Base-by-base conservation (phyloP, 805 yeast species). In the Maudiozyma bulderi region DNA sequence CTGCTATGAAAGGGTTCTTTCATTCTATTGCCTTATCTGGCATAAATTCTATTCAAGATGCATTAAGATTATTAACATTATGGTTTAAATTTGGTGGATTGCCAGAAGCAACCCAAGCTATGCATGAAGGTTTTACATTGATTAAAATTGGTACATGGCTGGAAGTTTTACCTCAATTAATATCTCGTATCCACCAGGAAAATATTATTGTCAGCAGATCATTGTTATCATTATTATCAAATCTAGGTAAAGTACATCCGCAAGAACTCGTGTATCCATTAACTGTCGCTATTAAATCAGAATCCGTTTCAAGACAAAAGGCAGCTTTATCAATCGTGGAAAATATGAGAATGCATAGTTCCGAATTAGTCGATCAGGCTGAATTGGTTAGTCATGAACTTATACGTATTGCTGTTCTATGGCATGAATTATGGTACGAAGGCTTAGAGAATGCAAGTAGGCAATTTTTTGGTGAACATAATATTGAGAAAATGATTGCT, bases 351-450 rank as follows among this genome's bases (percentile, higher is more conserved):
- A 75, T 83, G 3, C 97, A 93, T 57, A 86, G 95, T 41, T 77
- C 97, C 0, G 69, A 72, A 0, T 71, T 93, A 52, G 96, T 93
- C 30, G 89, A 84, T 53, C 98, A 93, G 62, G 90, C 97, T 0
- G 96, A 89, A 57, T 66, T 90, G 48, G 97, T 93, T n/a, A 86
- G 95, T 68, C 82, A 82, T 55, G 99, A 93, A 61, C 76, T 93
- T 49, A 90, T 93, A 53, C 74, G 98, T 55, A 96, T 89, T 14
- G 96, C 98, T 1, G 96, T 91, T 3, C 68, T 93, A 52, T 90
- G 99, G 97, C 95, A 89, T 60, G 99, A 93, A 60, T 84, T 85
- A 62, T 93, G 99, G 99, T 90, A 89, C 57, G 98, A 91, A 68
- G 97, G 95, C 2, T 73, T 93, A 33, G 99, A 93, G 63, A 96